Conservation (phyloP, 495 filamentous ascomycete species). For the Neurospora tetraspora region DNA sequence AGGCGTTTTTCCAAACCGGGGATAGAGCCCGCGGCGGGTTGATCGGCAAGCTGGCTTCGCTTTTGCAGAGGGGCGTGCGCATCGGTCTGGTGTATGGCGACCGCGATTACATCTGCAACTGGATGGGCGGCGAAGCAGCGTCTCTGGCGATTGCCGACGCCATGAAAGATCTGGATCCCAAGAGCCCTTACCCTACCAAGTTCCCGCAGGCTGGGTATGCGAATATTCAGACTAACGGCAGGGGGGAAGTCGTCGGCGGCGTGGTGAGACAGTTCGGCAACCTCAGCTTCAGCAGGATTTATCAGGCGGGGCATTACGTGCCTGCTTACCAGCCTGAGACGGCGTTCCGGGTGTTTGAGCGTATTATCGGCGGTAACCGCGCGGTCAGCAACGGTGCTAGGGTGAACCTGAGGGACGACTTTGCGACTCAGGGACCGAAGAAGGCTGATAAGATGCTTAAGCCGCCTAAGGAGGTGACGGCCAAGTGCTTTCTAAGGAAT, state of each 20-base stretch:
- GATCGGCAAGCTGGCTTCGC: constrained; percentile 38
- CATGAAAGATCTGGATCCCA: background rate
- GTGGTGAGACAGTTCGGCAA: constrained; percentile 57
- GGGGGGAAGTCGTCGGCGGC: constrained; percentile 29
- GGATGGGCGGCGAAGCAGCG: constrained; percentile 53
- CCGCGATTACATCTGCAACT: constrained; percentile 60
- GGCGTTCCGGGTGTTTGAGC: constrained; percentile 53
- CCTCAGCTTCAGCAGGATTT: constrained; percentile 61
- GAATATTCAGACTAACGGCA: constrained; percentile 20
- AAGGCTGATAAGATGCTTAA: constrained; percentile 37
- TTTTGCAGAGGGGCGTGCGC: constrained; percentile 49
- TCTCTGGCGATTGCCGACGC: constrained; percentile 42
- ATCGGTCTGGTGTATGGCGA: constrained; percentile 61
- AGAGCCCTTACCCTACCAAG: constrained; percentile 12
- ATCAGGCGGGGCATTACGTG: constrained; percentile 61
- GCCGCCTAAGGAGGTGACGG: constrained; percentile 29
- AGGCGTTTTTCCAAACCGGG: constrained; percentile 42
- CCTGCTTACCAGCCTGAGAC: constrained; percentile 63
- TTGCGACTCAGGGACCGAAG: constrained; percentile 41
- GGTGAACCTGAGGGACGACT: constrained; percentile 36
- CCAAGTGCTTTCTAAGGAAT: constrained; percentile 49
- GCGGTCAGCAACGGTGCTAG: constrained; percentile 51
- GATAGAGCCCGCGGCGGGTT: constrained; percentile 40
- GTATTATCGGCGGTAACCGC: constrained; percentile 47
- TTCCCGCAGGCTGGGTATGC: constrained; percentile 44